Conservation (phyloP, 2,329 filamentous ascomycete species). For the Ophiostoma fasciatum region DNA sequence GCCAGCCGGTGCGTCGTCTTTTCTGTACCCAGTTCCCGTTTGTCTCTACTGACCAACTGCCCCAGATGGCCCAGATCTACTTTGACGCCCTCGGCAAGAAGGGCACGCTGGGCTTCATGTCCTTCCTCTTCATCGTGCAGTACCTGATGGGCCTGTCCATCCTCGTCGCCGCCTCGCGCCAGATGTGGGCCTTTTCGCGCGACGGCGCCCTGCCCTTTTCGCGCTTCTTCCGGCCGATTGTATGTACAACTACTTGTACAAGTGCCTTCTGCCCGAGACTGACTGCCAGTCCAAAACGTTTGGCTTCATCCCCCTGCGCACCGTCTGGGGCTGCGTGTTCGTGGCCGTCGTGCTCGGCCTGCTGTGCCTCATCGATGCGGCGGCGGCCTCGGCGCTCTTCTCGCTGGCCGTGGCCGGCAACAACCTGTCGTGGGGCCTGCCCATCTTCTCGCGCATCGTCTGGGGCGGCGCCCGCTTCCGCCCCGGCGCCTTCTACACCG, state of each 20-base stretch:
- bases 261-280: too few relatives aligned
- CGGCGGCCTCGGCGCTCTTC: conserved; percentile 44
- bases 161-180: conserved; percentile 41
- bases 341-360: conserved; percentile 38
- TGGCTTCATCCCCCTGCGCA: conserved; percentile 41
- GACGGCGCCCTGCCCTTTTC: conserved; percentile 48
- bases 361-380: conserved; percentile 40
- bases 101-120: conserved; percentile 43
- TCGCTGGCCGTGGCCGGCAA: conserved; percentile 44
- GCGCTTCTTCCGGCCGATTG: conserved; percentile 37
- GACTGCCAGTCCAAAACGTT: conserved; percentile 31
- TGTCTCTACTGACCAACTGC: background rate
- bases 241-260: too few relatives aligned
- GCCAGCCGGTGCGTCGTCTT: conserved; percentile 28
- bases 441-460: conserved; percentile 41
- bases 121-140: conserved; percentile 43
- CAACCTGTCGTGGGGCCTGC: conserved; percentile 43
- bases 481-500: conserved; percentile 45
- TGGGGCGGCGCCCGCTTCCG: conserved; percentile 44
- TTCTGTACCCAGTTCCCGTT: background rate
- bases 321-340: conserved; percentile 37
- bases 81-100: conserved; percentile 44
- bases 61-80: conserved; percentile 33
- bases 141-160: conserved; percentile 47
- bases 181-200: conserved; percentile 48